Evolutionary conservation across 106 monocot genomes (phyloP).

Genomic region (Narthecium ossifragum): DNA sequence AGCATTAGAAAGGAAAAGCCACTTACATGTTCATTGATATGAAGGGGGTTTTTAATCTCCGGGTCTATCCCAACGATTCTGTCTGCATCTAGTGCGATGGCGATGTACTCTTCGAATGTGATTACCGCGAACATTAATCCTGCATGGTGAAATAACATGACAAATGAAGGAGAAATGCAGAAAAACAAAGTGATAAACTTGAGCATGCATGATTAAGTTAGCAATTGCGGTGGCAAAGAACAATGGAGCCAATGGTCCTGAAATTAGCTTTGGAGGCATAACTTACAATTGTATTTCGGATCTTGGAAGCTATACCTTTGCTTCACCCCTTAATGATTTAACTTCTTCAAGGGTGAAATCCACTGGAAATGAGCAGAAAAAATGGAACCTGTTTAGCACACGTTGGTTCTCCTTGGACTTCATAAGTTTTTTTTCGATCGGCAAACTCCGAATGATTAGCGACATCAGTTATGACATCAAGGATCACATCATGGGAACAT

Average conservation of each 20-base stretch:
- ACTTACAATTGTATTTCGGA: conserved; percentile 85
- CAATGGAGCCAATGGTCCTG: background rate
- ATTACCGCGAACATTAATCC: conserved; percentile 78
- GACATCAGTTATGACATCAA: conserved; percentile 79
- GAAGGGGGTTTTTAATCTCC: conserved; percentile 86
- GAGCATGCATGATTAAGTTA: no score
- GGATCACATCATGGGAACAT: conserved; percentile 87
- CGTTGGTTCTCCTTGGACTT: conserved; percentile 34
- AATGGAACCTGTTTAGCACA: no score
- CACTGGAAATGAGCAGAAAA: no score
- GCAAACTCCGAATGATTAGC: conserved; percentile 63
- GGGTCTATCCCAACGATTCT: conserved; percentile 93
- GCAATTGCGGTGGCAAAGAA: no score
- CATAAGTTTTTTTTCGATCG: conserved; percentile 19
- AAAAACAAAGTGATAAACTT: no score
- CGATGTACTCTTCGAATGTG: conserved; percentile 90
- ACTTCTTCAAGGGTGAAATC: conserved; percentile 90
- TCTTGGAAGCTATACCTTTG: conserved; percentile 86
- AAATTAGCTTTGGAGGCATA: background rate
- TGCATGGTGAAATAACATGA: no score
- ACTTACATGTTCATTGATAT: conserved; percentile 93
- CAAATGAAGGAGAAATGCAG: no score
- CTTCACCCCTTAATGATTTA: conserved; percentile 60
- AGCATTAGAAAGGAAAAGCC: background rate
- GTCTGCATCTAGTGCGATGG: conserved; percentile 73